Base-by-base conservation (phyloP, 2,329 filamentous ascomycete genomes). In the Alternaria arborescens region DNA sequence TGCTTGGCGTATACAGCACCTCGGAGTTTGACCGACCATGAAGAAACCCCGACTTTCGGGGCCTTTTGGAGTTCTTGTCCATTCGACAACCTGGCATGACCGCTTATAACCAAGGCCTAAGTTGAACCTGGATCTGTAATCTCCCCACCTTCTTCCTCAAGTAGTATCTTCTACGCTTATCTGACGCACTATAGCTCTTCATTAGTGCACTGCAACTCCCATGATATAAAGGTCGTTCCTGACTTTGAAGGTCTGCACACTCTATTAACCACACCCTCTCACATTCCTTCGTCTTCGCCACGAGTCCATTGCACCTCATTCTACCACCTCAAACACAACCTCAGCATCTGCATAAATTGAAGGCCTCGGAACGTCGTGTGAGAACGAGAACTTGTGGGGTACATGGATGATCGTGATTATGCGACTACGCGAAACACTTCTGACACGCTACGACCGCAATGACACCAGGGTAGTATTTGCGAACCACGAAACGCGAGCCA, bases 381-480 rank as follows among this genome's bases (percentile, higher is more conserved):
- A 22, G 44, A 34, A 20, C 18, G 20, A 18, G n/a, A 22, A 10
- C 11, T 16, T 48, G 44, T 20, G 28, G 28, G 44, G 28, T 48
- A 32, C 28, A 34, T 32, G 28, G 28, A 48, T 34, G 5, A 34
- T 32, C 8, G 38, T 5, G 38, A 40, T n/a, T 20, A 18, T 32
- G 44, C 28, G 28, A 48, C 28, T 48, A 48, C 44, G 18, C 18
- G 44, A 34, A 34, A 48, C 44, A 36, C 32, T 14, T 36, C 32
- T 36, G 32, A 36, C 32, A 36, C 32, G 12, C 32, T n/a, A n/a
- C 26, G 44, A 47, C 44, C 32, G 18, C 30, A 20, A 47, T 6
- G 44, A n/a, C 44, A 32, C 16, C 44, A 47, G 44, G 44, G 44
- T 30, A 47, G 44, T 47, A 47, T 47, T 47, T 47, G n/a, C 44